phyloP scores from a whole-genome alignment of 2,329 filamentous ascomycete genomes.

The Fusarium nurragi region DNA sequence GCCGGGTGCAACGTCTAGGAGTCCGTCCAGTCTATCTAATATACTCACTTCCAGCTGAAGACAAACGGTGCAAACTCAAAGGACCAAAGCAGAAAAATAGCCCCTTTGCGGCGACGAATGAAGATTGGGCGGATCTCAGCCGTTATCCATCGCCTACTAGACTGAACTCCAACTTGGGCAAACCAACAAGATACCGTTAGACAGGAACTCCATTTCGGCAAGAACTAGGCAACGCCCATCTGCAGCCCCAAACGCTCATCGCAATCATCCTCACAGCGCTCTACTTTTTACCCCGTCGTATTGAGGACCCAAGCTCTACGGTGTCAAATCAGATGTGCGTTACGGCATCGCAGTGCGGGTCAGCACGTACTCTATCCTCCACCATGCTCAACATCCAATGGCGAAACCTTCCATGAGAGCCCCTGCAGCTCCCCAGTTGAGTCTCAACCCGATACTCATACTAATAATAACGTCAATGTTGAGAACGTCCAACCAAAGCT shows the following conservation, averaged over 20 bases:
- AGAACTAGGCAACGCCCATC: not conserved
- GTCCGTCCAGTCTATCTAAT: conserved; percentile 11
- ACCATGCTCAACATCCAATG: conserved; percentile 10
- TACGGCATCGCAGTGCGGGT: conserved; percentile 26
- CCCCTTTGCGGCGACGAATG: conserved; percentile 7
- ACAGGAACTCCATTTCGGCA: not conserved
- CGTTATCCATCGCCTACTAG: conserved; percentile 14
- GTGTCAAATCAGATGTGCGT: conserved; percentile 18
- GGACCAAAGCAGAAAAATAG: conserved; percentile 22
- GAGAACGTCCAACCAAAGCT: not conserved
- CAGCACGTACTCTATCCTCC: conserved; percentile 16
- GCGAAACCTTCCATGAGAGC: not conserved
- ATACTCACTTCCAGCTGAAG: conserved; percentile 12
- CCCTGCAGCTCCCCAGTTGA: conserved; percentile 8
- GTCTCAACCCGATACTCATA: not conserved
- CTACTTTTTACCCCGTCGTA: not conserved
- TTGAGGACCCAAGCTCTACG: conserved; percentile 5
- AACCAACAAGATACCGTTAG: not conserved
- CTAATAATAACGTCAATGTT: conserved; percentile 5
- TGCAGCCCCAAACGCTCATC: not conserved
- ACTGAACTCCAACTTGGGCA: conserved; percentile 1
- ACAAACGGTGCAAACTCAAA: conserved; percentile 34
- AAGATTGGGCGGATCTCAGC: conserved; percentile 15
- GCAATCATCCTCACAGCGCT: not conserved
- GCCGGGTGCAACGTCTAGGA: conserved; percentile 14